Evolutionary conservation across 1,284 basidiomycete species (phyloP).

Genomic region (Phylloporus sp.): DNA sequence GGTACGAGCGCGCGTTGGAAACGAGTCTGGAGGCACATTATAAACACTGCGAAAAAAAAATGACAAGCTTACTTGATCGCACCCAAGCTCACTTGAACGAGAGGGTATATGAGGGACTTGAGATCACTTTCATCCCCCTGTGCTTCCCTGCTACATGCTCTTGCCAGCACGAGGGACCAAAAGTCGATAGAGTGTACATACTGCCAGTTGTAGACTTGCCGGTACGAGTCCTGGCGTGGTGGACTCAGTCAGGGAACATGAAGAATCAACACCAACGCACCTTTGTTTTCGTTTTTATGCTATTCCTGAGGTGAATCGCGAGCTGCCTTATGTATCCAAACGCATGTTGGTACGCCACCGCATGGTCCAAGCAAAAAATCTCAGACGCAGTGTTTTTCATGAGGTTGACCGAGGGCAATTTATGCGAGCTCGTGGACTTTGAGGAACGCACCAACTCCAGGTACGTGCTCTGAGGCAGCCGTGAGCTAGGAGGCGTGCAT

Average conservation of each 20-base stretch:
- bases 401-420: constrained; percentile 91
- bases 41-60: constrained; percentile 1
- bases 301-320: constrained; percentile 90
- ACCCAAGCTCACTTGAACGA: constrained; percentile 93
- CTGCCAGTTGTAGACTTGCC: constrained; percentile 98
- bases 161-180: constrained; percentile 90
- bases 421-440: constrained; percentile 85
- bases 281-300: constrained; percentile 89
- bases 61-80: constrained; percentile 75
- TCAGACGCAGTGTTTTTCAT: constrained; percentile 99
- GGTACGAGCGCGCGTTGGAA: constrained; percentile 80
- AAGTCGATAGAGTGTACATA: constrained; percentile 97
- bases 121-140: constrained; percentile 77
- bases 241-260: constrained; percentile 21
- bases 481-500: constrained; percentile 8
- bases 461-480: constrained; percentile 72
- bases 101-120: constrained; percentile 90
- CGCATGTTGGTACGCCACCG: constrained; percentile 88
- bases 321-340: constrained; percentile 98
- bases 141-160: constrained; percentile 70
- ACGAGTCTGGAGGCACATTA: constrained; percentile 63
- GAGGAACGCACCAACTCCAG: constrained; percentile 81
- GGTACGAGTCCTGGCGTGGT: constrained; percentile 76
- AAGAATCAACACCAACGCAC: constrained; percentile 42
- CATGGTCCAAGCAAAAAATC: constrained; percentile 82